These are phyloP conservation scores for Corniculantispora saksenae DNA, from an alignment of 2,329 filamentous ascomycete genomes.

Conservation along the genomic window DNA sequence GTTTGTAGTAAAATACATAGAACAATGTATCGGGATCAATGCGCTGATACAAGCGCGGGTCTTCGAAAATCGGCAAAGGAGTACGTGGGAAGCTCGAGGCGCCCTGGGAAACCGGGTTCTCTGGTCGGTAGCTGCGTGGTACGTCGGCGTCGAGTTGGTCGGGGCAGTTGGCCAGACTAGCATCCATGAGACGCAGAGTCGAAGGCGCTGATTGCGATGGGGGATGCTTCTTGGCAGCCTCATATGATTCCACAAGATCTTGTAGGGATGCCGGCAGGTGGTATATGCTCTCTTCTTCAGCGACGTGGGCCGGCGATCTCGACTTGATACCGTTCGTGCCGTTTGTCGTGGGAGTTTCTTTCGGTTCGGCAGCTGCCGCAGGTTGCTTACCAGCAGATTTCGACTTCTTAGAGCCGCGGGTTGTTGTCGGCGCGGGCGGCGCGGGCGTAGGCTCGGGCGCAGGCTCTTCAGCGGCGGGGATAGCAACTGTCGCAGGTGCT, in stretches of 20 bases:
- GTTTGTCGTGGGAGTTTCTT: constrained; percentile 53
- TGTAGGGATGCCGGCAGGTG: constrained; percentile 86
- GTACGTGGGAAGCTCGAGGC: constrained; percentile 88
- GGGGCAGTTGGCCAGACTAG: constrained; percentile 73
- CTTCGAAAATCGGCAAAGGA: constrained; percentile 87
- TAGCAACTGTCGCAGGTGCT: constrained; percentile 28
- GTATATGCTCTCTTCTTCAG: constrained; percentile 80
- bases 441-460: constrained; percentile 26
- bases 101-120: constrained; percentile 72
- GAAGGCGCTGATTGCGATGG: constrained; percentile 62
- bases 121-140: constrained; percentile 80
- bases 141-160: constrained; percentile 79
- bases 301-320: constrained; percentile 43
- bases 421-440: constrained; percentile 4
- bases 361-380: constrained; percentile 40
- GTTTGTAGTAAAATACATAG: constrained; percentile 98
- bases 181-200: constrained; percentile 72
- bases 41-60: constrained; percentile 80
- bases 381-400: constrained; percentile 48
- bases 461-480: constrained; percentile 26
- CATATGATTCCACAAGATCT: constrained; percentile 89
- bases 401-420: constrained; percentile 37
- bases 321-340: constrained; percentile 52
- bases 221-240: constrained; percentile 73
- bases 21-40: constrained; percentile 97